A percentile compares a stretch with the other conserved stretches of the same genome.
Conservation (phyloP, 2,329 filamentous ascomycete species). For the Lachnellula suecica region DNA sequence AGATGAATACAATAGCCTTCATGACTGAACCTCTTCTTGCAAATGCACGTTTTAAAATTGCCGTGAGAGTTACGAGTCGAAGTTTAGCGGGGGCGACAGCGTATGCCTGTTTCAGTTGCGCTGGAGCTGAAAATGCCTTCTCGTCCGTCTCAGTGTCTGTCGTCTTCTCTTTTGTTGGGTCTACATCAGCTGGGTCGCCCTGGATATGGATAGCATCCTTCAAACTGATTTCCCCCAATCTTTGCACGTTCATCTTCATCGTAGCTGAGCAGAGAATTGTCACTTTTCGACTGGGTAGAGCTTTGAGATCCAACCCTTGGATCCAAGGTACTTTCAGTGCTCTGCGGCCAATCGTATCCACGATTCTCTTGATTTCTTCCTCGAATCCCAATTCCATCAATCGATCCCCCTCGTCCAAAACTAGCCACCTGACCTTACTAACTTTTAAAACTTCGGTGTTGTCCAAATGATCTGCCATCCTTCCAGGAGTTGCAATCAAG, state of each 20-base stretch:
- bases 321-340: slow-evolving; percentile 57
- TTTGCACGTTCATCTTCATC: slow-evolving; percentile 96
- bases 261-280: slow-evolving; percentile 95
- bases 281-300: slow-evolving; percentile 73
- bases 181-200: slow-evolving; percentile 52
- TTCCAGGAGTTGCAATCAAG: slow-evolving; percentile 88
- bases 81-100: slow-evolving; percentile 86
- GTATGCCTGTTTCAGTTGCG: slow-evolving; percentile 92
- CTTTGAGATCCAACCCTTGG: slow-evolving; percentile 53
- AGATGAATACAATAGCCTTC: slow-evolving; percentile 97
- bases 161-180: slow-evolving; percentile 51
- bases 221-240: slow-evolving; percentile 89
- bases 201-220: slow-evolving; percentile 89
- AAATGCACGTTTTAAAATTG: slow-evolving; percentile 83
- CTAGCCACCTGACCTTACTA: slow-evolving; percentile 86
- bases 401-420: slow-evolving; percentile 95
- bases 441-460: slow-evolving; percentile 89
- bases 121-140: slow-evolving; percentile 73
- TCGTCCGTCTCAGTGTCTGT: slow-evolving; percentile 44
- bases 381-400: slow-evolving; percentile 98
- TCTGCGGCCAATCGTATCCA: slow-evolving; percentile 72
- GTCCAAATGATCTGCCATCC: slow-evolving; percentile 86
- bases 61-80: slow-evolving; percentile 82
- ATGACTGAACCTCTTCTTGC: slow-evolving; percentile 86
- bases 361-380: slow-evolving; percentile 85